Base-by-base conservation (phyloP, 148 eudicot species). In the Vaccinium myrtillus region DNA sequence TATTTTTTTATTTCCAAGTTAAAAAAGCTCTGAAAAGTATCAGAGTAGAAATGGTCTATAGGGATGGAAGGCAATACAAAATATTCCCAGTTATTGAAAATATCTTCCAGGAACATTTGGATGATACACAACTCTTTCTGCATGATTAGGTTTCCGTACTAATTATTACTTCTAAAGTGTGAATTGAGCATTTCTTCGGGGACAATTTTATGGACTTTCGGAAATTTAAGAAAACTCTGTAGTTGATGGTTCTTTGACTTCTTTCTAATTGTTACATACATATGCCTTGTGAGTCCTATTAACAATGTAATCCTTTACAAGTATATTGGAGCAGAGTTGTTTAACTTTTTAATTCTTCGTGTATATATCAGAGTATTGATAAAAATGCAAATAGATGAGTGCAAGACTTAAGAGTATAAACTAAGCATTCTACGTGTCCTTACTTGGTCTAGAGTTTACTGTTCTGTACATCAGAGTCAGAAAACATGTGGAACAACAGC, bases 21-120 rank as follows among this genome's bases (percentile, higher is more conserved):
- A 93, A 89, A 87, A 93, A 67, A 85, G 94, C 91, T 19, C 63
- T 96, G 82, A 94, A 75, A 89, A 92, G 92, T 32, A 32, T 19
- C 16, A 1, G 2, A 3, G 91, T 96, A 36, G 91, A 92, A 81
- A 81, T 89, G 13, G 63, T 1, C 19, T 88, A 91, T 53, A 43
- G 27, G 54, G 90, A 81, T 61, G 81, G 63, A 46, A 93, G 82
- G 67, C 80, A 88, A 10, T 84, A 84, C 79, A 96, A 93, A 87
- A 84, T 95, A 63, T 78, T 25, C 11, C 71, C 71, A 67, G 15
- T 67, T 25, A 0, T 65, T 1, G 15, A 25, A 9, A 32, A 23
- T 9, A 2, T 25, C 30, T 67, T 32, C 36, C 36, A 32, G 36
- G 36, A 67, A 25, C 69, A 67, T 23, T 67, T 25, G 10, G 71